phyloP scores from a whole-genome alignment of 73 alveolate species.

The Tetrahymena elliotti region DNA sequence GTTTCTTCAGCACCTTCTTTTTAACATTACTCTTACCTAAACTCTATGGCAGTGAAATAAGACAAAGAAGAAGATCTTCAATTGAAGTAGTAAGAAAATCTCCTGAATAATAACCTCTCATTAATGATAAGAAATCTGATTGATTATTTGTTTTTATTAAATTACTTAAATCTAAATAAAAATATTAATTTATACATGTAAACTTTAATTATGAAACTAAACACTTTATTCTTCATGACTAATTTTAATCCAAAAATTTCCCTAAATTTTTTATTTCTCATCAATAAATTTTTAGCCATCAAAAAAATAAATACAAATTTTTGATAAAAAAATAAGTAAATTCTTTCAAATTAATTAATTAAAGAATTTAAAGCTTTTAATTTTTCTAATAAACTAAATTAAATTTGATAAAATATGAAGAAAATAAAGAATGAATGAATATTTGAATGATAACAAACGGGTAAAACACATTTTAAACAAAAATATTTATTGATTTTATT shows the following conservation, averaged over 20 bases:
- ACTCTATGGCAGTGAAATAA: not conserved
- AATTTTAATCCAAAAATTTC: no score
- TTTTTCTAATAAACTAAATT: no score
- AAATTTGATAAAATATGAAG: no score
- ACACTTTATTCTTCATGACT: no score
- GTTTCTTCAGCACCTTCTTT: not conserved
- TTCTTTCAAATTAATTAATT: no score
- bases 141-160: no score
- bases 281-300: not conserved
- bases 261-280: not conserved
- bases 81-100: not conserved
- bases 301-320: not conserved
- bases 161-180: no score
- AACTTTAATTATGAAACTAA: not conserved
- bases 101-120: not conserved
- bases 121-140: not conserved
- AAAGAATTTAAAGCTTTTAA: no score
- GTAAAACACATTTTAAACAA: no score
- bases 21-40: not conserved
- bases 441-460: no score
- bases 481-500: not conserved
- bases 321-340: no score
- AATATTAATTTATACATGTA: not conserved
- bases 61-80: not conserved
- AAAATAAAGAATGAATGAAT: no score